Evolutionary conservation across 2,329 filamentous ascomycete species (phyloP).

Genomic region (Hymenoscyphus scutula): DNA sequence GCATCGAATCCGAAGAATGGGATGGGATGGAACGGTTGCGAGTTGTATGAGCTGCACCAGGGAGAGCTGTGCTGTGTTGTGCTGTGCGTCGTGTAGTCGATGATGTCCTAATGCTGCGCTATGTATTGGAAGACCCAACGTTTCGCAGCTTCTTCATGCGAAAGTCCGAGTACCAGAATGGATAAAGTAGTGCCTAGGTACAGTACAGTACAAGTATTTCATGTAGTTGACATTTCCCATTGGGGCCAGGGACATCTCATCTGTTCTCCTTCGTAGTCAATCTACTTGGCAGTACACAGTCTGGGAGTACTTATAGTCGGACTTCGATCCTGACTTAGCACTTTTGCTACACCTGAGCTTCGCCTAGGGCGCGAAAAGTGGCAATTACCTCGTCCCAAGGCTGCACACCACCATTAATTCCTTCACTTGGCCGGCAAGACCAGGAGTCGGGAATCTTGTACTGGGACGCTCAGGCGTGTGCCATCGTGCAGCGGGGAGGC

Average conservation of each 20-base stretch:
- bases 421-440: background rate
- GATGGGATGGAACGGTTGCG: background rate
- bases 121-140: background rate
- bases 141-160: constrained; percentile 3
- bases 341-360: background rate
- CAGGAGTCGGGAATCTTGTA: background rate
- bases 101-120: background rate
- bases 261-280: background rate
- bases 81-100: background rate
- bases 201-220: too few species aligned
- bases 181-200: background rate
- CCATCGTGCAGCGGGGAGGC: constrained; percentile 10
- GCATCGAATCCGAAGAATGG: background rate
- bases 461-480: background rate
- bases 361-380: background rate
- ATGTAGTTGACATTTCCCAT: background rate
- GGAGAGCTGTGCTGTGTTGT: background rate
- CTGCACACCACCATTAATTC: background rate
- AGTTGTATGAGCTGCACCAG: constrained; percentile 2
- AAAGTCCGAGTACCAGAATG: background rate
- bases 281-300: background rate
- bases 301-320: background rate
- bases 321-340: background rate
- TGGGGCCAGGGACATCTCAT: background rate
- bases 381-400: background rate